Percentiles rank a stretch among this genome's conserved stretches.
Conservation (phyloP, 495 filamentous ascomycete species). For the Penicillium coprophilum region DNA sequence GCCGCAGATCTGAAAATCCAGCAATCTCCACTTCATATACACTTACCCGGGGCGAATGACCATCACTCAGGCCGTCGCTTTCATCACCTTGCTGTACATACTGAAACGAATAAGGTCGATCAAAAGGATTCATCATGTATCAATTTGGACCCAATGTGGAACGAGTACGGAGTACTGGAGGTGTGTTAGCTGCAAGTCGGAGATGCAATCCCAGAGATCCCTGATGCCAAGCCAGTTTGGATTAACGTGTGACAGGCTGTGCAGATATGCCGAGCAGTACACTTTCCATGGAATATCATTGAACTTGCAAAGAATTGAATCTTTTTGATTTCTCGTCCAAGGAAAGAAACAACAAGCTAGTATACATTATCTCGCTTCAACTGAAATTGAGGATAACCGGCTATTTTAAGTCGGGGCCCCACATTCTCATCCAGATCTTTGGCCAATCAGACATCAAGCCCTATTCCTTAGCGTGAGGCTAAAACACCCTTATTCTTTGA, state of each 20-base stretch:
- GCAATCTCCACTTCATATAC: constrained; percentile 5
- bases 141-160: background rate
- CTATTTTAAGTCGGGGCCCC: constrained; percentile 11
- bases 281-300: background rate
- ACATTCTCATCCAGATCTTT: background rate
- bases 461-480: constrained; percentile 1
- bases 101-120: background rate
- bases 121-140: background rate
- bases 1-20: constrained; percentile 3
- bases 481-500: background rate
- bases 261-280: background rate
- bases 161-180: background rate
- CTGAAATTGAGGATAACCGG: background rate
- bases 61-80: background rate
- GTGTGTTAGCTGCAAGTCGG: constrained; percentile 4
- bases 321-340: background rate
- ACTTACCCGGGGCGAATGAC: constrained; percentile 3
- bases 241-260: constrained; percentile 8
- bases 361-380: background rate
- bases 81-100: constrained; percentile 1
- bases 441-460: background rate
- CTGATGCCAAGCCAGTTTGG: constrained; percentile 8
- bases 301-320: background rate
- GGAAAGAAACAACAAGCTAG: background rate
- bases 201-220: constrained; percentile 3